These are phyloP conservation scores for Xylaria sp. DNA, from an alignment of 2,329 filamentous ascomycete genomes.

Conservation along the genomic window DNA sequence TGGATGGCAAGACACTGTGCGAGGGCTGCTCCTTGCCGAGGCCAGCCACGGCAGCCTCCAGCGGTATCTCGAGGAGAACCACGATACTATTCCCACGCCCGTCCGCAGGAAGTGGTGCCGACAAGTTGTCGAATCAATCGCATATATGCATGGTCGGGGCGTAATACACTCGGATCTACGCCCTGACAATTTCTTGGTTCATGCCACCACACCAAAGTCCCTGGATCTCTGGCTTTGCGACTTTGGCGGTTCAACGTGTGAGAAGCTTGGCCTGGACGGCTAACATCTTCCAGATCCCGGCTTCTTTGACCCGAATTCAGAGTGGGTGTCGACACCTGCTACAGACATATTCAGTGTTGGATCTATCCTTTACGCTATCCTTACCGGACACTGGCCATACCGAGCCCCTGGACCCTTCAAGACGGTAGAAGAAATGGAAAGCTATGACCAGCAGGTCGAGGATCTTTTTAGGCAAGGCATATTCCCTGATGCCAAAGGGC, in stretches of 20 bases:
- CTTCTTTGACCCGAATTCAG: conserved; percentile 12
- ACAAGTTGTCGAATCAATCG: conserved; percentile 11
- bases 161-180: conserved; percentile 11
- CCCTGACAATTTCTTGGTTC: conserved; percentile 11
- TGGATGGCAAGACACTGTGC: conserved; percentile 7
- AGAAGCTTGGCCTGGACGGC: conserved; percentile 7
- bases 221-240: conserved; percentile 5
- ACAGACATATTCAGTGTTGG: conserved; percentile 12
- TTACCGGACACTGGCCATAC: conserved; percentile 11
- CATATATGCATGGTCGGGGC: conserved; percentile 3
- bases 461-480: conserved; percentile 15
- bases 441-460: conserved; percentile 8
- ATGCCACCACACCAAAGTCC: conserved; percentile 14
- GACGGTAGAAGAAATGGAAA: conserved; percentile 1
- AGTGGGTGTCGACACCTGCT: conserved; percentile 9
- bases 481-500: conserved; percentile 13
- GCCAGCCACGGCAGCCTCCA: conserved; percentile 15
- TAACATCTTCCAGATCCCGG: conserved; percentile 10
- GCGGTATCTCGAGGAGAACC: conserved; percentile 14
- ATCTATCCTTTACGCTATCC: conserved; percentile 20
- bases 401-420: conserved; percentile 6
- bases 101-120: conserved; percentile 14
- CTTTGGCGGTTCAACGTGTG: conserved; percentile 7
- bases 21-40: conserved; percentile 15
- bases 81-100: conserved; percentile 8